Percentiles rank a stretch among this genome's conserved stretches.
Evolutionary conservation across 441 rosid genomes (phyloP).

Genomic region (Erysimum cheiri): DNA sequence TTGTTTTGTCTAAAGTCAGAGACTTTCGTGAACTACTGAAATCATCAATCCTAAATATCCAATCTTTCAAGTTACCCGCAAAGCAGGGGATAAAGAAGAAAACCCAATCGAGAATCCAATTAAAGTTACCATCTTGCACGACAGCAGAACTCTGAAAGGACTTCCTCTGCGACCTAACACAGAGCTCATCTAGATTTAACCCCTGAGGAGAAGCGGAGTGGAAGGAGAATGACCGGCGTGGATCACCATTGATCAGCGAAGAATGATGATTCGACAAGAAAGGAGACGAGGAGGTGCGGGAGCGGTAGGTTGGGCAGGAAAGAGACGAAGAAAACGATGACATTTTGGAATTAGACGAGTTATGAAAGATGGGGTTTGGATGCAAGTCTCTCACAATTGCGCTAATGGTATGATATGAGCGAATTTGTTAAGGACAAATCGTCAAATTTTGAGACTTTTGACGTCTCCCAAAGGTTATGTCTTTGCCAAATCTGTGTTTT

Average conservation of each 20-base stretch:
- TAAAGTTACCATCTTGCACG: slow-evolving; percentile 66
- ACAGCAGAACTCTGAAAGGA: slow-evolving; percentile 46
- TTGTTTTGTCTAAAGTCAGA: neutral
- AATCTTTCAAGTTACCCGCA: neutral
- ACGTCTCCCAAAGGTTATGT: slow-evolving; percentile 72
- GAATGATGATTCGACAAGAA: slow-evolving; percentile 33
- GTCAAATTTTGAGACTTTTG: slow-evolving; percentile 46
- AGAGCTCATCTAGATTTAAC: slow-evolving; percentile 46
- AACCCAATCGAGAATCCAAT: neutral
- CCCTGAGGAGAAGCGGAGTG: slow-evolving; percentile 40
- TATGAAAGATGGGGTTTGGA: neutral
- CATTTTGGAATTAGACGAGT: slow-evolving; percentile 44
- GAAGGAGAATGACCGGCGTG: slow-evolving; percentile 46
- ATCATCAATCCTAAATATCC: neutral
- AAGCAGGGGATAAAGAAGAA: neutral
- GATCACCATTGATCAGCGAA: slow-evolving; percentile 40
- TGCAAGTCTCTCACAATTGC: slow-evolving; percentile 24
- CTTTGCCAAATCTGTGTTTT: slow-evolving; percentile 23
- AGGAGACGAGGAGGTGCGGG: slow-evolving; percentile 46
- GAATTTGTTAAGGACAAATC: slow-evolving; percentile 41
- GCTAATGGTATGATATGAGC: slow-evolving; percentile 49
- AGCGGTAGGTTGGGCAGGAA: slow-evolving; percentile 47
- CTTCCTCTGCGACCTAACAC: slow-evolving; percentile 50
- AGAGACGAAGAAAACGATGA: slow-evolving; percentile 61
- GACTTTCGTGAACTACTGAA: neutral